phyloP scores from a whole-genome alignment of 2,329 filamentous ascomycete genomes.

The Alternaria sp. region DNA sequence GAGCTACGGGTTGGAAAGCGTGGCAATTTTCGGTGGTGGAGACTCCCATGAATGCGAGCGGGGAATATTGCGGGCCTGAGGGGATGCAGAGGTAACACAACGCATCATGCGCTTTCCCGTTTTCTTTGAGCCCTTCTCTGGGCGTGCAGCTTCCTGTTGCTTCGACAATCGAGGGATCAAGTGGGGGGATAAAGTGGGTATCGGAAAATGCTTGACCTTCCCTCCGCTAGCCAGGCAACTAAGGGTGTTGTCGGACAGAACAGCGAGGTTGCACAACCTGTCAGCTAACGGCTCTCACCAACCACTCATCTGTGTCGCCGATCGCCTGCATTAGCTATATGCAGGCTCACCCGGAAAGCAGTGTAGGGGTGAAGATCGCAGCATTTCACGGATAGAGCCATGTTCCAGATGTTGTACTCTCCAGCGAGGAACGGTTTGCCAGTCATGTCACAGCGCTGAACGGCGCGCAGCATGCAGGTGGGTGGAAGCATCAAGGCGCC shows the following conservation, averaged over 20 bases:
- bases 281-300: constrained; percentile 25
- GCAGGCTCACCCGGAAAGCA: constrained; percentile 29
- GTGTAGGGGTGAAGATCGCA: constrained; percentile 19
- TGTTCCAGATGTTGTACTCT: constrained; percentile 24
- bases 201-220: constrained; percentile 13
- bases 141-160: constrained; percentile 2
- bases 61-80: not conserved
- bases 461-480: constrained; percentile 26
- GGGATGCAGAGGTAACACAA: constrained; percentile 5
- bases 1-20: not conserved
- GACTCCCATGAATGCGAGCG: not conserved
- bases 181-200: constrained; percentile 6
- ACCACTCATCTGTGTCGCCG: constrained; percentile 18
- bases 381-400: constrained; percentile 15
- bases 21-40: not conserved
- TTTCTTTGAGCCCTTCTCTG: constrained; percentile 2
- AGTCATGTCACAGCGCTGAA: not conserved
- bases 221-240: constrained; percentile 2
- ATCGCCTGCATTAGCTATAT: constrained; percentile 38
- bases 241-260: constrained; percentile 6
- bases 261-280: constrained; percentile 22
- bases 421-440: not conserved
- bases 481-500: constrained; percentile 28
- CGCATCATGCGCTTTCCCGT: constrained; percentile 8
- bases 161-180: constrained; percentile 11